Conservation (phyloP, 805 yeast species). For the Hanseniaspora vineae region DNA sequence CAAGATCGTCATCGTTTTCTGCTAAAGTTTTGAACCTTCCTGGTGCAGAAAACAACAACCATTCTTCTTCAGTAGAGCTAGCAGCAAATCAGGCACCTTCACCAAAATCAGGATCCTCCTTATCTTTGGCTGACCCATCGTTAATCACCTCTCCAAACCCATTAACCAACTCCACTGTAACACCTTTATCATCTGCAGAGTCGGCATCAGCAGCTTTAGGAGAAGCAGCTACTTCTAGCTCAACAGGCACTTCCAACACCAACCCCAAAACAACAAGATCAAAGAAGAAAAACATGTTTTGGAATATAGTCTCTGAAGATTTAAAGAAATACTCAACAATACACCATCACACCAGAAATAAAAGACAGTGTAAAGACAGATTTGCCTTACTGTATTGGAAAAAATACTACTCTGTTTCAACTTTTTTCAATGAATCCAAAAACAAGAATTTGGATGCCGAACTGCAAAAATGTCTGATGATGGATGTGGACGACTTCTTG, state of each 20-base stretch:
- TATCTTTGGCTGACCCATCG: too few species aligned
- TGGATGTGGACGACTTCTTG: neutral
- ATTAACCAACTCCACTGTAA: too few species aligned
- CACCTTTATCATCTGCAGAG: too few species aligned
- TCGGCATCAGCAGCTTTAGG: too few species aligned
- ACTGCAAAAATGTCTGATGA: neutral
- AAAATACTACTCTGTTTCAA: neutral
- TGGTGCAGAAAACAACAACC: too few species aligned
- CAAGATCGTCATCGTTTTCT: too few species aligned
- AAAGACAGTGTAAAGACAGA: conserved; percentile 1
- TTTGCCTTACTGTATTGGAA: neutral
- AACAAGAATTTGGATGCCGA: neutral
- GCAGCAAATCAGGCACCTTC: too few species aligned
- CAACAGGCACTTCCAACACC: neutral
- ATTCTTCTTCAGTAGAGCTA: too few species aligned
- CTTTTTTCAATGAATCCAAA: neutral
- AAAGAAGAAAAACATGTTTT: neutral
- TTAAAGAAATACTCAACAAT: neutral
- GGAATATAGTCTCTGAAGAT: neutral
- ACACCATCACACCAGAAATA: neutral
- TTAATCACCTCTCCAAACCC: too few species aligned
- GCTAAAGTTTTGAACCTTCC: too few species aligned
- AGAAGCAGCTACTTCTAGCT: too few species aligned
- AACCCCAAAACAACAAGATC: neutral
- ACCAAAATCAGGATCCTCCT: too few species aligned